Evolutionary conservation across 192 early-diverging fungal species (phyloP), one percentile per base, ranked within the genome.

Genomic region (Lunasporangiospora selenospora): DNA sequence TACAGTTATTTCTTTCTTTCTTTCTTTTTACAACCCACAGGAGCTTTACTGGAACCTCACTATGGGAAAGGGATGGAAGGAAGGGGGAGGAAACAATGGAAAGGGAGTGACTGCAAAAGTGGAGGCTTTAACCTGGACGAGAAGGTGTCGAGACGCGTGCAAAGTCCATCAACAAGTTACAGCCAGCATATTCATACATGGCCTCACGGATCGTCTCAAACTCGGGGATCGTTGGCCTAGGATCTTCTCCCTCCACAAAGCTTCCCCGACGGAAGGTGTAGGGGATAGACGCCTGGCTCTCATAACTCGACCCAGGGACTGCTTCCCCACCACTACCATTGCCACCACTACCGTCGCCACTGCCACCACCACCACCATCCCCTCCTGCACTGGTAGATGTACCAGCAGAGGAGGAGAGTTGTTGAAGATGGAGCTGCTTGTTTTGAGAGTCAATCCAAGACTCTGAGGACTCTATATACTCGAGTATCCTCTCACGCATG

Each of bases 121-220:
- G n/a, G n/a, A n/a, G n/a, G n/a, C n/a, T n/a, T n/a, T n/a, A 87
- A n/a, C 86, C 86, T 13, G 85, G 69, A 12, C 87, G 71, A 0
- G 83, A 82, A 18, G 89, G 86, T 7, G 89, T 83, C 8, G 81
- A 76, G 26, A 85, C 88, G 3, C 87, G 77, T 1, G 81, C 78
- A 77, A 89, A 87, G 73, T 91, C 88, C 62, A 91, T 73, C 13
- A 89, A 59, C 58, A 91, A 50, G 31, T 87, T 88, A 23, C 87
- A 89, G 16, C 81, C 79, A 26, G 88, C 77, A 50, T 86, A 84
- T 48, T 86, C 83, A 48, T 87, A 91, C 43, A 91, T 75, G 40
- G 83, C 79, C 51, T 88, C 80, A 26, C 89, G 80, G 56, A 85
- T 82, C 19, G 81, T 79, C 15, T 91, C 89, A 44, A 88, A 87